Conservation (phyloP, 2,329 filamentous ascomycete species). For the Malbranchea cinnamomea region DNA sequence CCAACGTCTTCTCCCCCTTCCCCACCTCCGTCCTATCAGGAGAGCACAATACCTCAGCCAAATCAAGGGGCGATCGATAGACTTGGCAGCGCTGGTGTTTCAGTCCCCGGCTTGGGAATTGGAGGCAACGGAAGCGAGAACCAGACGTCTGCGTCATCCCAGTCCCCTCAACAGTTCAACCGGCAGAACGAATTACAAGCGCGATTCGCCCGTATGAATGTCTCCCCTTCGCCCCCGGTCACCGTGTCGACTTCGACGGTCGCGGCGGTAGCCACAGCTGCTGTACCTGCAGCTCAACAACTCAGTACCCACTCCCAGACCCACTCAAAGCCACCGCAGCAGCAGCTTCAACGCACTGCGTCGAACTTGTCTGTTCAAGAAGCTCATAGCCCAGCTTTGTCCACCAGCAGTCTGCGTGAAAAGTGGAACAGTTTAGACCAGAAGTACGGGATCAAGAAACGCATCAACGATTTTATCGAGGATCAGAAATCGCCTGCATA, state of each 20-base stretch:
- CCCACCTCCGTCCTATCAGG: slow-evolving; percentile 32
- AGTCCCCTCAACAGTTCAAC: too few relatives aligned
- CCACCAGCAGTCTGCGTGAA: slow-evolving; percentile 13
- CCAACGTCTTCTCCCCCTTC: slow-evolving; percentile 28
- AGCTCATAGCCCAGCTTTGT: slow-evolving; percentile 29
- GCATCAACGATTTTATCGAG: slow-evolving; percentile 33
- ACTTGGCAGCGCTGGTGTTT: slow-evolving; percentile 59
- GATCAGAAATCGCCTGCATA: slow-evolving; percentile 22
- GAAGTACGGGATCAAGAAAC: slow-evolving; percentile 43
- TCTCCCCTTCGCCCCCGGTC: slow-evolving; percentile 16
- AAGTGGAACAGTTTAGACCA: slow-evolving; percentile 44
- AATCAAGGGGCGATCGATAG: slow-evolving; percentile 49
- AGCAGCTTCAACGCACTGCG: slow-evolving; percentile 25
- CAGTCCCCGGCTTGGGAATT: slow-evolving; percentile 65
- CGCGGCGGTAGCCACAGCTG: slow-evolving; percentile 46
- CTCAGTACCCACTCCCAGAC: slow-evolving; percentile 31
- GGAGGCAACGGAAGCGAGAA: slow-evolving; percentile 25
- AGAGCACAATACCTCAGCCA: slow-evolving; percentile 12
- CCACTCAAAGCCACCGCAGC: background rate
- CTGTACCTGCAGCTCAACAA: slow-evolving; percentile 43
- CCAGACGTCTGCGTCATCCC: slow-evolving; percentile 13
- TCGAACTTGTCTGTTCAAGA: too few relatives aligned
- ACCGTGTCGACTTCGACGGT: slow-evolving; percentile 20
- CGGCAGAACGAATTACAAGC: slow-evolving; percentile 55
- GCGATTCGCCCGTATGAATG: slow-evolving; percentile 44